Base-by-base conservation (phyloP, 768 basidiomycete species). In the Lyophyllum decastes region DNA sequence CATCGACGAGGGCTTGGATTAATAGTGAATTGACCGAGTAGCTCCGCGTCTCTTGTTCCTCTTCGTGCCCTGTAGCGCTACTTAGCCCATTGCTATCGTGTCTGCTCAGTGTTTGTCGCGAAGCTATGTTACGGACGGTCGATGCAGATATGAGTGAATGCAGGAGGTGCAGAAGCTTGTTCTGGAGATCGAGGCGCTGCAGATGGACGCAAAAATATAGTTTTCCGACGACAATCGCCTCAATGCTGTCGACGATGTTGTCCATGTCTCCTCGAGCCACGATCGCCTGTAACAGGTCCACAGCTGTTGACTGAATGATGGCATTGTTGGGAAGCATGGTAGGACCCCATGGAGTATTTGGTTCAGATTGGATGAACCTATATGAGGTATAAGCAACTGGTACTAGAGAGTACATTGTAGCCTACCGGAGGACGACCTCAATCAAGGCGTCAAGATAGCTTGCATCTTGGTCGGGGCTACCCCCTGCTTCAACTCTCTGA, bases 101-200 rank as follows among this genome's bases (percentile, higher is more conserved):
- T 49, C 65, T 59, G 51, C 75, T 67, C 53, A 61, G 61, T 19
- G 17, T 8, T 62, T 69, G 65, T 55, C 60, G 60, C 54, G 68
- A 50, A 57, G 68, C 57, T 33, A 75, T 78, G 4, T 76, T 65
- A 22, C 67, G 66, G 25, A 77, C 60, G 1, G 77, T 81, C 4
- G 86, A 85, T 1, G 85, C 85, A 2, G 90, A 88, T 41, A 95
- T 86, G 30, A 94, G 75, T 0, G 92, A 89, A 67, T 98, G 95
- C 0, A 98, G 82, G 12, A 96, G 83, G 67, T 95, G 94, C 3
- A 98, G 82, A 49, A 96, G 82, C 69, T 95, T 96, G 78, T 92
- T 95, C 76, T 98, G 97, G 14, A 95, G 78, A 65, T 96, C 91
- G 40, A 94, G 82, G 34, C 87, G 81, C 38, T 73, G 75, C 21